Conservation (phyloP, 2,329 filamentous ascomycete species). For the Pseudopithomyces maydicus region DNA sequence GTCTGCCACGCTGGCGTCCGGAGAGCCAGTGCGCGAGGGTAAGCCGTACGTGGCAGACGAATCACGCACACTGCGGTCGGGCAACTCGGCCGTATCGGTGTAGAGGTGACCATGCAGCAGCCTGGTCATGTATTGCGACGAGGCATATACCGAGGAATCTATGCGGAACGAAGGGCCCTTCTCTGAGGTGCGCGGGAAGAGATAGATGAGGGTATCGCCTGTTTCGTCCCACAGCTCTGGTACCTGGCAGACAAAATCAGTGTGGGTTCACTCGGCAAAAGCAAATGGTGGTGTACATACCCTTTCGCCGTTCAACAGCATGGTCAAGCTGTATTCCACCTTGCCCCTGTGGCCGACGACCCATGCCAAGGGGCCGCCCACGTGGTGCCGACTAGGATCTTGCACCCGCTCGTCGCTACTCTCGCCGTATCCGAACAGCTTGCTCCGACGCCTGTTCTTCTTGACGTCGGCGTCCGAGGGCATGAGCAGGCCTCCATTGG, state of each 20-base stretch:
- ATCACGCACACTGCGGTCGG: slow-evolving; percentile 25
- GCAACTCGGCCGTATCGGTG: slow-evolving; percentile 37
- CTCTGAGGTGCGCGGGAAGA: slow-evolving; percentile 62
- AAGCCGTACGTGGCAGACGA: slow-evolving; percentile 23
- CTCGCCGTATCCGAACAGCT: slow-evolving; percentile 35
- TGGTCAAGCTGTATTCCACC: slow-evolving; percentile 59
- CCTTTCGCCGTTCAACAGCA: slow-evolving; percentile 57
- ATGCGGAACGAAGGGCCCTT: slow-evolving; percentile 66
- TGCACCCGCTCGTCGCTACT: slow-evolving; percentile 28
- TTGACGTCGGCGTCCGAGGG: slow-evolving; percentile 28
- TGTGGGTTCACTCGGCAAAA: neutral
- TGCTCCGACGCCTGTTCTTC: slow-evolving; percentile 43
- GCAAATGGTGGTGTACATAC: slow-evolving; percentile 38
- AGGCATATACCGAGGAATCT: slow-evolving; percentile 62
- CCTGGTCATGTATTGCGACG: slow-evolving; percentile 60
- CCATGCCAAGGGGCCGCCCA: slow-evolving; percentile 55
- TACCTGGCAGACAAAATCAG: slow-evolving; percentile 44
- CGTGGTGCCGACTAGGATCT: slow-evolving; percentile 5
- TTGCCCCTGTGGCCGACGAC: slow-evolving; percentile 63
- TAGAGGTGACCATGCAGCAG: slow-evolving; percentile 61
- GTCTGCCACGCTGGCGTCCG: slow-evolving; percentile 37
- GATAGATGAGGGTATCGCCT: slow-evolving; percentile 67
- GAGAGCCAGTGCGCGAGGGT: slow-evolving; percentile 42
- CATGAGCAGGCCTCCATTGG: slow-evolving; percentile 11
- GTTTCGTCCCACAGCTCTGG: slow-evolving; percentile 66